Evolutionary conservation across 148 eudicot genomes (phyloP).

Genomic region (Rhododendron simsii): DNA sequence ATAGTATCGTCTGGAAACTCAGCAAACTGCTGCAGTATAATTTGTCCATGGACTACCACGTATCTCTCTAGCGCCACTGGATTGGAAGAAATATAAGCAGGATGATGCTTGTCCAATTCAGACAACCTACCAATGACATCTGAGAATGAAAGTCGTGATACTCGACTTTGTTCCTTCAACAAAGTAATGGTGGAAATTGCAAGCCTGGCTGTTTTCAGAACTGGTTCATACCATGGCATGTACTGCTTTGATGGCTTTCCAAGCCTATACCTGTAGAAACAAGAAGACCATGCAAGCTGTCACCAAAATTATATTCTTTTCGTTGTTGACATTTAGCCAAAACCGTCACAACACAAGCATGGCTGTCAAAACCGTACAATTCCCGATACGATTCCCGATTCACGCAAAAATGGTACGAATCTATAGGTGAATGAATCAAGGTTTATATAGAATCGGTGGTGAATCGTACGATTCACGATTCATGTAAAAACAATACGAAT

Average conservation of each 20-base stretch:
- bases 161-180: conserved; percentile 82
- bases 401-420: no score
- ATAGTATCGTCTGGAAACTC: conserved; percentile 82
- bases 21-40: conserved; percentile 83
- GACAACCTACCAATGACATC: conserved; percentile 70
- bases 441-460: no score
- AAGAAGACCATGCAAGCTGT: background rate
- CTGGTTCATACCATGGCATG: conserved; percentile 90
- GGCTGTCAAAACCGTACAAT: no score
- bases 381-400: no score
- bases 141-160: conserved; percentile 72
- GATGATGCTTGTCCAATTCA: conserved; percentile 55
- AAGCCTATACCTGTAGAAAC: conserved; percentile 74
- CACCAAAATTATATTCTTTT: background rate
- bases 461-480: no score
- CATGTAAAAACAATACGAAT: no score
- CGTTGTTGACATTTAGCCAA: background rate
- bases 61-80: conserved; percentile 63
- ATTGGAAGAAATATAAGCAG: conserved; percentile 74
- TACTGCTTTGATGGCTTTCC: conserved; percentile 95
- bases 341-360: background rate
- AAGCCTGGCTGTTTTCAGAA: conserved; percentile 81
- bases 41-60: conserved; percentile 88
- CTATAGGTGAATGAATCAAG: no score
- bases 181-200: conserved; percentile 72